Percentiles rank a stretch among this genome's conserved stretches.
These are phyloP conservation scores for Discostella stelligeroides DNA, from an alignment of 108 stramenopile species.

Conservation along the genomic window DNA sequence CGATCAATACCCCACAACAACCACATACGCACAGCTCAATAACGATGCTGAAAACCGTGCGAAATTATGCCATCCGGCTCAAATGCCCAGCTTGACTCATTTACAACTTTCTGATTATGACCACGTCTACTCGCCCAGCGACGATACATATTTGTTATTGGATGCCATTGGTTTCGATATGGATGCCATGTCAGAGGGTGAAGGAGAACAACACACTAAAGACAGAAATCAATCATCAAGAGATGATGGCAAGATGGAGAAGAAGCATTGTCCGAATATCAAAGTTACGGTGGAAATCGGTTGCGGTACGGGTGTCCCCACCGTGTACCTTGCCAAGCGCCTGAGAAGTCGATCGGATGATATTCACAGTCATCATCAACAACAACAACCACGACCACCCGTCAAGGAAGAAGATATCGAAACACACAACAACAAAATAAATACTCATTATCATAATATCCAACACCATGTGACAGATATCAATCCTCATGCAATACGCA, in stretches of 20 bases:
- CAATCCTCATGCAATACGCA: constrained; percentile 73
- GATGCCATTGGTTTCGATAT: constrained; percentile 77
- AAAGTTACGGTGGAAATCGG: constrained; percentile 75
- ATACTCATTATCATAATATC: not conserved
- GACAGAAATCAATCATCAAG: too few relatives aligned
- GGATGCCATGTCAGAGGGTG: constrained; percentile 13
- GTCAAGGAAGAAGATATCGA: not conserved
- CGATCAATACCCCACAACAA: constrained; percentile 41
- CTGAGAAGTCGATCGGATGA: constrained; percentile 14
- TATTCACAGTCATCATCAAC: not conserved
- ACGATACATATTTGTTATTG: constrained; percentile 87
- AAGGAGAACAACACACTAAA: constrained; percentile 1
- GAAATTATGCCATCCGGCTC: constrained; percentile 47
- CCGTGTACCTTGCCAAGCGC: constrained; percentile 62
- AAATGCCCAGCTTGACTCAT: constrained; percentile 77
- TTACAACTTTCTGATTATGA: constrained; percentile 70
- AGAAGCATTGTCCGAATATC: constrained; percentile 8
- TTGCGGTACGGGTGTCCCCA: constrained; percentile 80
- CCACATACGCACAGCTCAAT: constrained; percentile 52
- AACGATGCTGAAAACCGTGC: constrained; percentile 59
- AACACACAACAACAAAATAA: not conserved
- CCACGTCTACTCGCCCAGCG: constrained; percentile 88
- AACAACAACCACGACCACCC: not conserved
- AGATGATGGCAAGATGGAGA: not conserved
- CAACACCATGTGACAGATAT: constrained; percentile 70